Evolutionary conservation across 805 yeast species (phyloP).

Genomic region (Myxozyma melibiosi): DNA sequence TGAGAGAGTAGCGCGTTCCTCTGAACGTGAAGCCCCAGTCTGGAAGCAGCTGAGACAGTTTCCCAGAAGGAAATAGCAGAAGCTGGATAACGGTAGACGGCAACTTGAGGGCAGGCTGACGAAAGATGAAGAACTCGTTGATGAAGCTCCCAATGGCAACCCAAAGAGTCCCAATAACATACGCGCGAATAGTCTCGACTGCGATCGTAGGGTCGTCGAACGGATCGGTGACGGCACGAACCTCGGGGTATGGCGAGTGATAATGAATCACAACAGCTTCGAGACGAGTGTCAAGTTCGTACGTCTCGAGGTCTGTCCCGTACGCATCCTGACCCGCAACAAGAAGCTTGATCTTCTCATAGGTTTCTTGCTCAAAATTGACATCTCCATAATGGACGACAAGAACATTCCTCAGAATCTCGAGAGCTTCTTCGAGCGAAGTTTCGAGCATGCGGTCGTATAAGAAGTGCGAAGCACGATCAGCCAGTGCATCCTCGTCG

Average conservation of each 20-base stretch:
- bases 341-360: constrained; percentile 7
- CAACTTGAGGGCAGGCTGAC: constrained; percentile 58
- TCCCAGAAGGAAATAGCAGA: constrained; percentile 61
- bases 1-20: constrained; percentile 48
- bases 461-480: constrained; percentile 5
- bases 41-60: constrained; percentile 32
- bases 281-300: constrained; percentile 14
- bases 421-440: constrained; percentile 44
- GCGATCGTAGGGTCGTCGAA: constrained; percentile 59
- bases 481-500: constrained; percentile 17
- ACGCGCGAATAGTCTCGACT: constrained; percentile 60
- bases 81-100: constrained; percentile 68
- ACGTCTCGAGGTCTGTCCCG: constrained; percentile 11
- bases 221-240: too few relatives aligned
- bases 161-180: constrained; percentile 56
- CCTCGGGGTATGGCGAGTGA: constrained; percentile 59
- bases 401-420: constrained; percentile 25
- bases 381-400: constrained; percentile 8
- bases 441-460: constrained; percentile 12
- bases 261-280: constrained; percentile 20
- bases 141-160: constrained; percentile 59
- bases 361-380: constrained; percentile 2
- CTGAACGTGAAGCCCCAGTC: constrained; percentile 25
- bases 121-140: constrained; percentile 61
- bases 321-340: constrained; percentile 12